Evolutionary conservation across 2,329 filamentous ascomycete genomes (phyloP).

Genomic region (Cylindrodendrum hubeiense): DNA sequence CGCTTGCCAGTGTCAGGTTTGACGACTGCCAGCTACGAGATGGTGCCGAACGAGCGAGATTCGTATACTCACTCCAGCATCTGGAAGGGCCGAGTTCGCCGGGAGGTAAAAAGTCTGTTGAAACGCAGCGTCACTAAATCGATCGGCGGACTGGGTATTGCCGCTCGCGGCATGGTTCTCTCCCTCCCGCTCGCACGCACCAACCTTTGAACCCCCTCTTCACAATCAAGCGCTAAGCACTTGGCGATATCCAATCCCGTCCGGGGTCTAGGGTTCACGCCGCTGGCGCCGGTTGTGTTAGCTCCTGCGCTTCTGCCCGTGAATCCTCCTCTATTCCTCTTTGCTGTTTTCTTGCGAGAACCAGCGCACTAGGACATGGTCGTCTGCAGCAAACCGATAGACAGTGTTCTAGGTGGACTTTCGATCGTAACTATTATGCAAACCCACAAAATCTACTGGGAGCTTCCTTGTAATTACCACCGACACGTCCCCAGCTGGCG

Average conservation of each 20-base stretch:
- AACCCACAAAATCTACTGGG: constrained; percentile 1
- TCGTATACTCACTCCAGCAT: not conserved
- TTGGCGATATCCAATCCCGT: not conserved
- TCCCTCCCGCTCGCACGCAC: constrained; percentile 19
- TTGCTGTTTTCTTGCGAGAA: constrained; percentile 14
- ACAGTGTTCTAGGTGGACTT: not conserved
- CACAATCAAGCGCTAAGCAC: not conserved
- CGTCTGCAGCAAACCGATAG: constrained; percentile 4
- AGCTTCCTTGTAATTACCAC: constrained; percentile 15
- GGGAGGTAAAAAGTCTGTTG: not conserved
- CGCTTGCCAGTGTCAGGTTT: not conserved
- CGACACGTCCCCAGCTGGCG: constrained; percentile 12
- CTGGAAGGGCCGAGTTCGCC: not conserved
- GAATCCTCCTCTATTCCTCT: not conserved
- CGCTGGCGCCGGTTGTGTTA: not conserved
- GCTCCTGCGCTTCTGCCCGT: constrained; percentile 4
- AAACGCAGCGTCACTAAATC: constrained; percentile 12
- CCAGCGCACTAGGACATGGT: not conserved
- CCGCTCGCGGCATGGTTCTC: constrained; percentile 4
- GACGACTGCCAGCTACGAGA: not conserved
- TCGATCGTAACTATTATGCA: constrained; percentile 1
- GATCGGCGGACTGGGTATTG: not conserved
- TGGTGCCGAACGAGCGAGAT: not conserved
- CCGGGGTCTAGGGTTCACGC: constrained; percentile 10
- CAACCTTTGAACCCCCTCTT: constrained; percentile 9